Evolutionary conservation across 805 yeast genomes (phyloP), one percentile per base, ranked within the genome.

Genomic region (Metschnikowia gruessii): DNA sequence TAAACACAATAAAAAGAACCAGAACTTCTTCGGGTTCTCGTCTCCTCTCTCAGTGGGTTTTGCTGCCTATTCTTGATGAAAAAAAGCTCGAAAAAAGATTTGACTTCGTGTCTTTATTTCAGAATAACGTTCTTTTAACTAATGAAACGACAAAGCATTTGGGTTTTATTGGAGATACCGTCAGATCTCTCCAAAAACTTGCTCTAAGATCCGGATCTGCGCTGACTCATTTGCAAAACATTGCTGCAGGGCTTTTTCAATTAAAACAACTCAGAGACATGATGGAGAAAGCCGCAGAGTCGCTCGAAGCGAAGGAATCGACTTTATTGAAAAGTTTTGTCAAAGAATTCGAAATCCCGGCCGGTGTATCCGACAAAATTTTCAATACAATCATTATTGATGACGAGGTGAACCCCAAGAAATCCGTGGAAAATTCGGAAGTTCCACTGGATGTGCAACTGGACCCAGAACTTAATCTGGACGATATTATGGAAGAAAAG

Each of bases 21-120:
- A 80, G 78, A 3, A 89, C 98, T 0, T 74, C 83, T 1, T 82
- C 94, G 0, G 98, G 98, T 0, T 70, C 95, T 0, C 69, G 98
- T 35, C 59, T 86, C n/a, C 66, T 94, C 11, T 77, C 83, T 7
- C 82, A 83, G 43, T 89, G 97, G 97, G 66, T 92, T 4, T 74
- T 87, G 21, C 81, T 88, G 1, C 99, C 99, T 0, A 75, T 87
- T 0, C 74, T 85, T 9, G 77, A 84, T 56, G 56, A 77, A 0
- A 55, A 60, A 0, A 85, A 80, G 50, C 80, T 94, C 12, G 62
- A 62, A 15, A 56, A 61, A 16, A 69, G 99, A 22, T 74, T 70
- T 44, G 50, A 53, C 2, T 70, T 64, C 46, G 77, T 72, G 2
- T 42, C 52, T 11, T 45, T 69, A 9, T 69, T 70, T 52, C 50